Percentiles rank a stretch among this genome's conserved stretches.
These are phyloP conservation scores for Mrakiaceae sp. DNA, from an alignment of 1,284 basidiomycete species.

Conservation along the genomic window DNA sequence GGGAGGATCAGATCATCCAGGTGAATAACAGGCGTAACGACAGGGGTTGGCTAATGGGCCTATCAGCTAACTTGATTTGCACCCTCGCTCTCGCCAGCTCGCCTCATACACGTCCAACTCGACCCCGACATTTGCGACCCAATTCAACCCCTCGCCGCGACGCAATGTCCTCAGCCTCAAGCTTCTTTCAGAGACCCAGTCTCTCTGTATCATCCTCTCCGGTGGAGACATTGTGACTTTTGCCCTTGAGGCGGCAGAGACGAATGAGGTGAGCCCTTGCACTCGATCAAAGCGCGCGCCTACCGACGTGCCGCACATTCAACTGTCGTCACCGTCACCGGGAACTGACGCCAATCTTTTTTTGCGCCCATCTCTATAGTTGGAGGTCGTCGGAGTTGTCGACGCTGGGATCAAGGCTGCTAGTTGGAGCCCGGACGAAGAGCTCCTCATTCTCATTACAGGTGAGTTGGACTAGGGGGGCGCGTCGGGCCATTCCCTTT, in stretches of 20 bases:
- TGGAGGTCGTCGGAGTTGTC: constrained; percentile 72
- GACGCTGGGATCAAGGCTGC: constrained; percentile 74
- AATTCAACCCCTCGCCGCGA: constrained; percentile 23
- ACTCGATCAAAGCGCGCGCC: too few relatives aligned
- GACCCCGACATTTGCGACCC: neutral
- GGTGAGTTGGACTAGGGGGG: constrained; percentile 38
- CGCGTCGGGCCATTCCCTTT: too few relatives aligned
- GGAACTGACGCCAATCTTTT: too few relatives aligned
- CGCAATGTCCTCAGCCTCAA: constrained; percentile 50
- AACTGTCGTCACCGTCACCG: neutral
- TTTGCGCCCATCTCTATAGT: constrained; percentile 24
- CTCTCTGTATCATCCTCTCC: constrained; percentile 52
- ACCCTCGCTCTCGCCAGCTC: constrained; percentile 32
- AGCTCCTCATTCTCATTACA: constrained; percentile 65
- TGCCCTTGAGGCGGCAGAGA: constrained; percentile 42
- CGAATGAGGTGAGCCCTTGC: constrained; percentile 24
- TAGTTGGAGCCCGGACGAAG: constrained; percentile 83
- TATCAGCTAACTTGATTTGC: constrained; percentile 25
- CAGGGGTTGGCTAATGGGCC: constrained; percentile 15
- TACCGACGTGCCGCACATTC: neutral
- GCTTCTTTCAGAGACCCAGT: constrained; percentile 53
- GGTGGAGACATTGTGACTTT: constrained; percentile 68
- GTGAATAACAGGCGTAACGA: constrained; percentile 16
- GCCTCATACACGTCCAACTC: constrained; percentile 1
- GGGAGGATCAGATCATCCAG: constrained; percentile 19